Base-by-base conservation (phyloP, 163 green algal genomes). In the Dunaliella salina region DNA sequence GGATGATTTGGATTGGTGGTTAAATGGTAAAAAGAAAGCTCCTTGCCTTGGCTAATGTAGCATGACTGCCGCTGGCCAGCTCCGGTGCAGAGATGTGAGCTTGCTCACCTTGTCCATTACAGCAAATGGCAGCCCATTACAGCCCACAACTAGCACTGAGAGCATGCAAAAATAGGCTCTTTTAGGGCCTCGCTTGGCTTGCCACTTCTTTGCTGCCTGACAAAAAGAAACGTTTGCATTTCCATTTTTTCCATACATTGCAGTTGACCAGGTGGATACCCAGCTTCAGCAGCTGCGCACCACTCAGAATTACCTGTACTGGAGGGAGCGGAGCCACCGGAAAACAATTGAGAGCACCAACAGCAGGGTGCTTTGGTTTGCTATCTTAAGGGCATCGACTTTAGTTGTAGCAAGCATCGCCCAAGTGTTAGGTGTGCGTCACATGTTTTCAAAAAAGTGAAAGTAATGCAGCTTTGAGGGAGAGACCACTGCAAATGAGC, bases 281-380 rank as follows among this genome's bases (percentile, higher is more conserved):
- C 90, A 93, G 88, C 86, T 93, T 69, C 91, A 93, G 86, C 89
- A 93, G 86, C 91, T 93, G 80, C 91, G 91, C 32, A 88, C 88
- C n/a, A 92, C 91, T 12, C 84, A 91, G 50, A 88, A 91, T 85
- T 94, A 94, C 89, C 83, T 94, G 13, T 94, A 92, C 85, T 94
- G 91, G 91, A 84, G 90, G 0, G 91, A 94, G 85, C 86, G 89
- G 46, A 87, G 91, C 67, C 91, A 94, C 87, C 84, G 91, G 18
- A 79, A 89, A 84, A 93, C 90, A 0, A 90, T 94, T 11, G 91
- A 94, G 35, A 90, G 83, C 80, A 94, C 91, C 33, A 91, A 91
- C 85, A 86, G 57, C 18, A 87, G 91, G 3, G 90, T 92, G 82
- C 33, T 91, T 50, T 89, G 88, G 30, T 93, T 89, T 81, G 91